phyloP scores from a whole-genome alignment of 2,329 filamentous ascomycete species.

The Aschersonia sp. region DNA sequence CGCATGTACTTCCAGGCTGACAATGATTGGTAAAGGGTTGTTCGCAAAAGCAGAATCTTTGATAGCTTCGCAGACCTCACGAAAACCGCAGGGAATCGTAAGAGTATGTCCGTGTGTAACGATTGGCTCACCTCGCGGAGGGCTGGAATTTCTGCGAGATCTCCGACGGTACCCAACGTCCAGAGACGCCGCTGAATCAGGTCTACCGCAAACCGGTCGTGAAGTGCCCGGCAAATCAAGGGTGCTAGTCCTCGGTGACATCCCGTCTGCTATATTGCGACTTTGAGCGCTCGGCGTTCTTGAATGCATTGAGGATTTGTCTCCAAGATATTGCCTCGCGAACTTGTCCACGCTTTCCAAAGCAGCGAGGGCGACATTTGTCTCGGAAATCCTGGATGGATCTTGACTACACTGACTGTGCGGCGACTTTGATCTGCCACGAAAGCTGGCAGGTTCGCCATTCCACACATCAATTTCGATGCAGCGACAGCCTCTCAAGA shows the following conservation, averaged over 20 bases:
- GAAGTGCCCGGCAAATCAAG: constrained; percentile 13
- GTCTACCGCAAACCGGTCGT: constrained; percentile 15
- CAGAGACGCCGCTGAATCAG: constrained; percentile 10
- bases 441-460: constrained; percentile 34
- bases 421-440: constrained; percentile 20
- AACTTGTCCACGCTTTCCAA: constrained; percentile 18
- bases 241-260: constrained; percentile 17
- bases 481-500: constrained; percentile 68
- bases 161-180: too few relatives aligned
- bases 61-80: constrained; percentile 72
- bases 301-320: constrained; percentile 17
- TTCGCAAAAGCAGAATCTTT: constrained; percentile 62
- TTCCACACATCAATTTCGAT: constrained; percentile 96
- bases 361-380: constrained; percentile 27
- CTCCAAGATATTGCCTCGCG: constrained; percentile 13
- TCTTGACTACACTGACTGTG: constrained; percentile 29
- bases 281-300: constrained; percentile 25
- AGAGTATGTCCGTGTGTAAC: constrained; percentile 76
- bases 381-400: constrained; percentile 30
- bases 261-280: constrained; percentile 11
- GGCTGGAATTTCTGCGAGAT: constrained; percentile 5
- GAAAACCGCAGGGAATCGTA: constrained; percentile 74
- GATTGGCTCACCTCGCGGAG: constrained; percentile 48
- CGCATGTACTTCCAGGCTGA: constrained; percentile 86
- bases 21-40: constrained; percentile 69